These are phyloP conservation scores for Massospora cicadina DNA, from an alignment of 371 early-diverging fungal genomes.

Conservation along the genomic window DNA sequence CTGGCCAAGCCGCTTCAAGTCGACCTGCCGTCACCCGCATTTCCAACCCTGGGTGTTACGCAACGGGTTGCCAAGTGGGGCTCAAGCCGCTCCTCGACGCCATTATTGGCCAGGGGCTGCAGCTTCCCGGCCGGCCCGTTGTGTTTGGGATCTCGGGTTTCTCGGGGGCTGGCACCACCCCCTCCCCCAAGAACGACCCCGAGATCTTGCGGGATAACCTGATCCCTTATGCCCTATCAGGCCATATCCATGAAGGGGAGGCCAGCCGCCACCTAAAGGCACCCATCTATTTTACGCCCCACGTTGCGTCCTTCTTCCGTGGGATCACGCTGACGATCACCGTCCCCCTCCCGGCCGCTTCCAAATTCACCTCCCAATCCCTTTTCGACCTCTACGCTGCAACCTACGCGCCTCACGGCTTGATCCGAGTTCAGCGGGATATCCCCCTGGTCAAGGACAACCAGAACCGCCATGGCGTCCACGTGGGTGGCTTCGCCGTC, in stretches of 20 bases:
- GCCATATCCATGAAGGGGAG: slow-evolving; percentile 93
- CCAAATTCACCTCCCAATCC: slow-evolving; percentile 32
- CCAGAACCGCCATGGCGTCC: slow-evolving; percentile 64
- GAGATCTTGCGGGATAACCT: slow-evolving; percentile 66
- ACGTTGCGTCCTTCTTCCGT: slow-evolving; percentile 83
- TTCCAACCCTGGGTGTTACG: slow-evolving; percentile 95
- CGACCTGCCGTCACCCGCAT: slow-evolving; percentile 40
- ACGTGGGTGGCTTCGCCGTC: slow-evolving; percentile 71
- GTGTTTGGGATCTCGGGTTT: slow-evolving; percentile 94
- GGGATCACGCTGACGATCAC: slow-evolving; percentile 81
- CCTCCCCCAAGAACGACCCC: slow-evolving; percentile 83
- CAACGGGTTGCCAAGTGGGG: slow-evolving; percentile 85
- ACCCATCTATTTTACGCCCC: slow-evolving; percentile 59
- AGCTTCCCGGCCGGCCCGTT: slow-evolving; percentile 29
- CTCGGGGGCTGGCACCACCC: slow-evolving; percentile 92
- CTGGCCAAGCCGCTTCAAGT: slow-evolving; percentile 41
- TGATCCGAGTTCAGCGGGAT: slow-evolving; percentile 54
- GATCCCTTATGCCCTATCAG: slow-evolving; percentile 77
- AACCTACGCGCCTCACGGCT: slow-evolving; percentile 53
- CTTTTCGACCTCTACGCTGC: slow-evolving; percentile 47
- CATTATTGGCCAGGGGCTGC: slow-evolving; percentile 60
- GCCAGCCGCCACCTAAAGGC: slow-evolving; percentile 58
- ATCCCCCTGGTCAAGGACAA: slow-evolving; percentile 80
- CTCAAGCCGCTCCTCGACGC: slow-evolving; percentile 63
- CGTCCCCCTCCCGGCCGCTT: slow-evolving; percentile 46